Percentiles rank a stretch among this genome's conserved stretches.
These are phyloP conservation scores for Sphagnum contortum DNA, from an alignment of 225 moss, liverwort and hornwort species.

Conservation along the genomic window DNA sequence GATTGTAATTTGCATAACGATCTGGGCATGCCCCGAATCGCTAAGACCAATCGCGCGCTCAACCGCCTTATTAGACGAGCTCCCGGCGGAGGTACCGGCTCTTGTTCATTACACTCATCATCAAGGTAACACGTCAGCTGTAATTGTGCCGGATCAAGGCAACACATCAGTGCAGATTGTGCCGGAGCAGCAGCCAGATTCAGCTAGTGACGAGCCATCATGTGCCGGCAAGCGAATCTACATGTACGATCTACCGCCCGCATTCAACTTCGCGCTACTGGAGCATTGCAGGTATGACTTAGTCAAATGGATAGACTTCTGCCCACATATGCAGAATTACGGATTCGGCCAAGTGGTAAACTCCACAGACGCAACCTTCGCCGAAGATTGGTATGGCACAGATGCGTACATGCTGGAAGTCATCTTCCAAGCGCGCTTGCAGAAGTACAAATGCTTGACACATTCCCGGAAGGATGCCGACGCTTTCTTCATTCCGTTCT, in stretches of 20 bases:
- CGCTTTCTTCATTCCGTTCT: slow-evolving; percentile 61
- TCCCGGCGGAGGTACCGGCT: background rate
- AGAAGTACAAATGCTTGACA: slow-evolving; percentile 38
- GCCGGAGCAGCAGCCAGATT: no score
- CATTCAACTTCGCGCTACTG: slow-evolving; percentile 33
- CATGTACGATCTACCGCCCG: slow-evolving; percentile 44
- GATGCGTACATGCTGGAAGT: slow-evolving; percentile 70
- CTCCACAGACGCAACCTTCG: slow-evolving; percentile 8
- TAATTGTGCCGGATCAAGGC: no score
- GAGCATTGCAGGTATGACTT: slow-evolving; percentile 31
- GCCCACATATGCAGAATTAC: slow-evolving; percentile 26
- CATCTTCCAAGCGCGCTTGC: slow-evolving; percentile 50
- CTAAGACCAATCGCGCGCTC: no score
- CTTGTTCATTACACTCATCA: background rate
- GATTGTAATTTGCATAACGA: background rate
- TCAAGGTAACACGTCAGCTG: background rate
- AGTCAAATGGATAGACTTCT: slow-evolving; percentile 34
- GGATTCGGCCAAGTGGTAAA: slow-evolving; percentile 40
- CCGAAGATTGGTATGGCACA: slow-evolving; percentile 54
- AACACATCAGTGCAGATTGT: background rate
- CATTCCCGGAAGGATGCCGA: slow-evolving; percentile 29
- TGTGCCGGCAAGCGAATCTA: slow-evolving; percentile 28
- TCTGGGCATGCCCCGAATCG: background rate
- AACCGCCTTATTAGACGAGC: background rate
- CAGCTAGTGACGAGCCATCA: no score